Conservation (phyloP, 768 basidiomycete genomes). For the Fibroporia radiculosa region DNA sequence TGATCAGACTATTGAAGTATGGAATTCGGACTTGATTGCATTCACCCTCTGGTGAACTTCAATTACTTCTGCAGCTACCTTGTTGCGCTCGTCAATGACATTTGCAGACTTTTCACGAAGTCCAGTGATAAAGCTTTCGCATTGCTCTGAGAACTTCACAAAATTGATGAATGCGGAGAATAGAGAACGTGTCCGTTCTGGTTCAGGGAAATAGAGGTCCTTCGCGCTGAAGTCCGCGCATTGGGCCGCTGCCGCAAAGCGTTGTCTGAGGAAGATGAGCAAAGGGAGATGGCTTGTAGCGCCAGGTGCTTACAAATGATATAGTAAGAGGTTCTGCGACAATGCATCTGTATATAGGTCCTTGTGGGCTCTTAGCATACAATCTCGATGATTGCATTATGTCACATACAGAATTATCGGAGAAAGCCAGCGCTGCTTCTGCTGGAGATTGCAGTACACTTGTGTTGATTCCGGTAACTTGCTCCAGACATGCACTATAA, state of each 20-base stretch:
- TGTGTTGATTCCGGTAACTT: constrained; percentile 56
- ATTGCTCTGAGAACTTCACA: constrained; percentile 81
- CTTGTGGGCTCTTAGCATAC: constrained; percentile 26
- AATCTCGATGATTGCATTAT: not conserved
- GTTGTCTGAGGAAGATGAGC: constrained; percentile 34
- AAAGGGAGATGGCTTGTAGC: not conserved
- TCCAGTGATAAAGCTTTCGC: constrained; percentile 50
- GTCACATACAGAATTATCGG: constrained; percentile 44
- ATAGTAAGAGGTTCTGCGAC: constrained; percentile 54
- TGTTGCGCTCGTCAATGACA: constrained; percentile 55
- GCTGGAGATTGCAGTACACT: constrained; percentile 53
- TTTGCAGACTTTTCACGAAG: constrained; percentile 53
- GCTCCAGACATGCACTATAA: constrained; percentile 64
- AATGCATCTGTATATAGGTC: constrained; percentile 59
- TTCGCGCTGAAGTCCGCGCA: constrained; percentile 70
- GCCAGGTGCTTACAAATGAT: constrained; percentile 49
- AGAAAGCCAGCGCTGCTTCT: constrained; percentile 42
- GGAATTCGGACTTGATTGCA: constrained; percentile 43
- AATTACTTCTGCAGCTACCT: constrained; percentile 38
- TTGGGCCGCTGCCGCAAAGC: constrained; percentile 66
- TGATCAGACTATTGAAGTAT: constrained; percentile 30
- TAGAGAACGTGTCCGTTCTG: constrained; percentile 63
- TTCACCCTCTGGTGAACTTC: constrained; percentile 46
- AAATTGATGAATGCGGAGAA: constrained; percentile 92
- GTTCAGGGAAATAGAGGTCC: constrained; percentile 68